Evolutionary conservation across 257 asterid genomes (phyloP).

Genomic region (Solanum chaucha): DNA sequence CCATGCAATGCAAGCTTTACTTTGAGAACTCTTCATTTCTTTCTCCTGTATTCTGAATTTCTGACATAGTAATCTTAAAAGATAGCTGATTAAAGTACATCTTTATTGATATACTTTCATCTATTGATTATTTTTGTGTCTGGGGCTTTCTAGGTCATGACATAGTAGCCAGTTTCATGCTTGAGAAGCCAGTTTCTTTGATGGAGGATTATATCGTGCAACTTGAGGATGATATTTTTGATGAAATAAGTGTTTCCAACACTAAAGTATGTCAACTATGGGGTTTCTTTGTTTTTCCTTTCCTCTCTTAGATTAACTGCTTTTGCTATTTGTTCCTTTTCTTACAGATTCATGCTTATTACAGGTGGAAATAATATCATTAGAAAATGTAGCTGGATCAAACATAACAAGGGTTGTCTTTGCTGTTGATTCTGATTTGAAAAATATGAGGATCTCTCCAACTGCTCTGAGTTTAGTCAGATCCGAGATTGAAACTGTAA

Average conservation of each 20-base stretch:
- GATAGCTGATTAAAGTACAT: neutral
- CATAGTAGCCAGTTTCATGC: slow-evolving; percentile 76
- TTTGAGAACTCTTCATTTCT: neutral
- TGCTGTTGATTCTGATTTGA: slow-evolving; percentile 47
- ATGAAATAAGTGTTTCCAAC: slow-evolving; percentile 64
- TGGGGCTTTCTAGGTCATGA: slow-evolving; percentile 56
- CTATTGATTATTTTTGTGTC: slow-evolving; percentile 4
- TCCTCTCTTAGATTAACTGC: neutral
- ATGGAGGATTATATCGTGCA: slow-evolving; percentile 49
- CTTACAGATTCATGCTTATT: slow-evolving; percentile 4
- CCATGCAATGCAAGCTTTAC: neutral
- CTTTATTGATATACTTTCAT: neutral
- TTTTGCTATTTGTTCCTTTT: neutral
- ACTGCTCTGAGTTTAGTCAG: slow-evolving; percentile 47
- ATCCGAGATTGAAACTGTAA: slow-evolving; percentile 27
- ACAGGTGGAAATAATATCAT: slow-evolving; percentile 54
- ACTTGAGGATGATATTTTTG: slow-evolving; percentile 72
- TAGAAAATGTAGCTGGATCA: slow-evolving; percentile 29
- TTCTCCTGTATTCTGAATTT: neutral
- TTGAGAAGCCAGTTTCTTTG: slow-evolving; percentile 51
- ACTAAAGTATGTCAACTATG: slow-evolving; percentile 44
- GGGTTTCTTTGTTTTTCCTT: neutral
- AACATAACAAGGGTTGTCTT: slow-evolving; percentile 63
- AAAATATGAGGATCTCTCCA: slow-evolving; percentile 6
- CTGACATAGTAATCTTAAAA: neutral